Conservation (phyloP, 2,329 filamentous ascomycete species). For the Dissoconium aciculare region DNA sequence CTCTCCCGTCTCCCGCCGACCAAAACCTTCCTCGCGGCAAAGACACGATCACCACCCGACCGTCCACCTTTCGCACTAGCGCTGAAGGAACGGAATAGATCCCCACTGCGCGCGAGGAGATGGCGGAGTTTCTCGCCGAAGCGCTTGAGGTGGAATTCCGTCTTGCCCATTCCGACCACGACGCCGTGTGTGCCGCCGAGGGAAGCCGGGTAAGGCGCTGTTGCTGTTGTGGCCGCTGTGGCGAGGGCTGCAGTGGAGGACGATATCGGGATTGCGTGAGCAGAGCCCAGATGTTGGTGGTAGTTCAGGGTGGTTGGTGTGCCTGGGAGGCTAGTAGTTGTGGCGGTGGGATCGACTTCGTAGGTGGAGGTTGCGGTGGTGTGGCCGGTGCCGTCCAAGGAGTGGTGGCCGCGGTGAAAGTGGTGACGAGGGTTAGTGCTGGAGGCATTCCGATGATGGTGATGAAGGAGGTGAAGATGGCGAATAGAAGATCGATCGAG, state of each 20-base stretch:
- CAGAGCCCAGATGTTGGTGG: no score
- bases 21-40: slow-evolving; percentile 8
- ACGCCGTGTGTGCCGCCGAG: neutral
- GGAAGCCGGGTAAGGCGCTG: neutral
- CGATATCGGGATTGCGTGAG: no score
- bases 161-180: slow-evolving; percentile 24
- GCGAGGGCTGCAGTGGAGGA: no score
- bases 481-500: no score
- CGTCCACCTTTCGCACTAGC: slow-evolving; percentile 7
- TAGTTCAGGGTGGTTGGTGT: slow-evolving; percentile 1
- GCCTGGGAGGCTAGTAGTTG: slow-evolving; percentile 5
- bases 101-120: slow-evolving; percentile 23
- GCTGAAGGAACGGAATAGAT: slow-evolving; percentile 21
- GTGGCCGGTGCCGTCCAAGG: slow-evolving; percentile 15
- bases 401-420: slow-evolving; percentile 12
- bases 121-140: slow-evolving; percentile 26
- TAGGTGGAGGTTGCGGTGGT: no score
- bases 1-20: slow-evolving; percentile 2
- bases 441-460: no score
- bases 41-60: slow-evolving; percentile 2
- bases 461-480: no score
- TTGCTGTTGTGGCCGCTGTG: neutral
- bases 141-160: slow-evolving; percentile 27
- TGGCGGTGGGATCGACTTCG: slow-evolving; percentile 16
- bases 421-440: no score